Conservation (phyloP, 768 basidiomycete species). For the Mycena rosella region DNA sequence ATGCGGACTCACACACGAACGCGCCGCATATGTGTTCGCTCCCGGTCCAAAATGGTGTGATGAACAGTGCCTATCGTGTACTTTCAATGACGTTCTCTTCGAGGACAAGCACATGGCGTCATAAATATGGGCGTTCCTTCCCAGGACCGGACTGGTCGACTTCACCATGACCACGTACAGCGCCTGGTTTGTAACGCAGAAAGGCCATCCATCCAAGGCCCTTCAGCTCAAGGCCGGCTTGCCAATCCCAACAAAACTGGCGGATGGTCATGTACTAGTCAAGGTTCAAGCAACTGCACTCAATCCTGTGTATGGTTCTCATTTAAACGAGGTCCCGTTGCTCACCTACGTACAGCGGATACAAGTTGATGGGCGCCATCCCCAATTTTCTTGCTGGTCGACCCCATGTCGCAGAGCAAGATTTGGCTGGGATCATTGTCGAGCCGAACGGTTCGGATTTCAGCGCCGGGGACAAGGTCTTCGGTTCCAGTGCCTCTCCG, state of each 20-base stretch:
- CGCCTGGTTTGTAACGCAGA: slow-evolving; percentile 22
- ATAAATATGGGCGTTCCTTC: no score
- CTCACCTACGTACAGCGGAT: slow-evolving; percentile 58
- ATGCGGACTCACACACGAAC: no score
- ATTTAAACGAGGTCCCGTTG: neutral
- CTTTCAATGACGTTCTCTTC: no score
- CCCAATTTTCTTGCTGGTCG: slow-evolving; percentile 62
- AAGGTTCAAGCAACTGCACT: slow-evolving; percentile 68
- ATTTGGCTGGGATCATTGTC: slow-evolving; percentile 74
- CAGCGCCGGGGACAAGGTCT: slow-evolving; percentile 71
- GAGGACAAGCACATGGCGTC: no score
- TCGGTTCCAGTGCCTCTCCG: slow-evolving; percentile 53
- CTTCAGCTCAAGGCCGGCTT: slow-evolving; percentile 38
- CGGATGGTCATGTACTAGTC: slow-evolving; percentile 61
- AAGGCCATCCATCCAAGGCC: slow-evolving; percentile 22
- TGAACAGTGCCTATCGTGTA: no score
- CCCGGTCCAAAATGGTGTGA: no score
- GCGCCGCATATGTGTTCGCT: no score
- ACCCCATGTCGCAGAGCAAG: slow-evolving; percentile 69
- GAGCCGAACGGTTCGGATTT: slow-evolving; percentile 67
- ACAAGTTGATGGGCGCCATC: slow-evolving; percentile 64
- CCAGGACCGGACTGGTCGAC: neutral
- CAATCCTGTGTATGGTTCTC: slow-evolving; percentile 70
- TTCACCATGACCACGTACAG: slow-evolving; percentile 24
- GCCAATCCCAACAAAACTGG: slow-evolving; percentile 42